phyloP scores from a whole-genome alignment of 108 stramenopile species.

The Mediolabrus comicus region DNA sequence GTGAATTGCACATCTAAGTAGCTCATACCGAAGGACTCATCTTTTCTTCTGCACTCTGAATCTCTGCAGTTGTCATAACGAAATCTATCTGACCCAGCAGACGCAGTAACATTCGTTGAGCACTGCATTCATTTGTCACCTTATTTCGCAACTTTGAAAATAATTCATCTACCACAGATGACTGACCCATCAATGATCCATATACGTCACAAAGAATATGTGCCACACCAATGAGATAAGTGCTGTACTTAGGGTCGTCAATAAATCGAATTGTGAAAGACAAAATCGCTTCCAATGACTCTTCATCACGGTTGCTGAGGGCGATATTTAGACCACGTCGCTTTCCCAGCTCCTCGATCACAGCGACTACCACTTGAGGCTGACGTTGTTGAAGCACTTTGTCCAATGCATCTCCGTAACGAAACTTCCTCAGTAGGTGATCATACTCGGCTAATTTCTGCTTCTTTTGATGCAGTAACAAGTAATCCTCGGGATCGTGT shows the following conservation, averaged over 20 bases:
- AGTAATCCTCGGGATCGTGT: conserved; percentile 64
- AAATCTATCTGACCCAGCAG: conserved; percentile 81
- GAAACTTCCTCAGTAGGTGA: conserved; percentile 74
- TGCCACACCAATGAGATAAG: conserved; percentile 70
- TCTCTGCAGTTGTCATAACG: conserved; percentile 56
- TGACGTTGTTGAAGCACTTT: conserved; percentile 71
- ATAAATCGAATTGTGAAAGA: conserved; percentile 84
- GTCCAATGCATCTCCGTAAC: conserved; percentile 89
- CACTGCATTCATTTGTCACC: conserved; percentile 62
- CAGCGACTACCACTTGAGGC: conserved; percentile 65
- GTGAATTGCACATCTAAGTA: neutral
- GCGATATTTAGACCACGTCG: conserved; percentile 77
- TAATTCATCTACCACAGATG: conserved; percentile 79
- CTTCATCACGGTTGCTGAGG: conserved; percentile 84
- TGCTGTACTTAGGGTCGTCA: conserved; percentile 67
- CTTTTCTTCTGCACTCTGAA: conserved; percentile 15
- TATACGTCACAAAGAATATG: conserved; percentile 56
- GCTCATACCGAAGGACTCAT: neutral
- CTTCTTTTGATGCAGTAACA: conserved; percentile 58
- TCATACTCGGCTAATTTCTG: conserved; percentile 76
- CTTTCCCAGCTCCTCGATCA: conserved; percentile 86
- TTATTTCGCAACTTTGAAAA: conserved; percentile 79
- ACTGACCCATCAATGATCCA: conserved; percentile 65
- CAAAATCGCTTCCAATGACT: conserved; percentile 79
- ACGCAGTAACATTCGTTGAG: conserved; percentile 58